These are phyloP conservation scores for Aureobasidium vineae DNA, from an alignment of 2,329 filamentous ascomycete species.

Conservation along the genomic window DNA sequence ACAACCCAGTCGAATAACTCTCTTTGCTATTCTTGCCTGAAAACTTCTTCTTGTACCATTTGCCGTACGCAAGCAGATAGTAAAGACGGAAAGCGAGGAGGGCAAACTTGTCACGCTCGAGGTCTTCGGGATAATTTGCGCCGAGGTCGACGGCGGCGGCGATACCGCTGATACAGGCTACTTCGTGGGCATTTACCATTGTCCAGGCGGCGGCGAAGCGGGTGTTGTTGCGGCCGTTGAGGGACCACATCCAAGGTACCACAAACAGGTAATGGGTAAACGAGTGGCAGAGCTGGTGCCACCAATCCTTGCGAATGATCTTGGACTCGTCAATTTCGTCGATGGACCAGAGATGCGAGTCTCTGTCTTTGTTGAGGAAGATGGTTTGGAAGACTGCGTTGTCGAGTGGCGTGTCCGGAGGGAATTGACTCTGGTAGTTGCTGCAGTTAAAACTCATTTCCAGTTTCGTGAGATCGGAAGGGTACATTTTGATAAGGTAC, in stretches of 20 bases:
- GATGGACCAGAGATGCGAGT: constrained; percentile 58
- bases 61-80: constrained; percentile 60
- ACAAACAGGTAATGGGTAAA: constrained; percentile 64
- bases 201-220: constrained; percentile 67
- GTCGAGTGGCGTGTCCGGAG: constrained; percentile 52
- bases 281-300: constrained; percentile 64
- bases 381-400: constrained; percentile 70
- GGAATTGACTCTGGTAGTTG: constrained; percentile 74
- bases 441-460: constrained; percentile 58
- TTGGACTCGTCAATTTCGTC: constrained; percentile 59
- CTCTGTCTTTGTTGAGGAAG: constrained; percentile 59
- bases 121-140: constrained; percentile 60
- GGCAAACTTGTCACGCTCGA: constrained; percentile 62
- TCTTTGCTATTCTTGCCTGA: constrained; percentile 49
- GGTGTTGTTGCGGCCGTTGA: constrained; percentile 64
- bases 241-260: constrained; percentile 69
- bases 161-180: constrained; percentile 68
- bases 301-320: constrained; percentile 64
- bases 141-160: constrained; percentile 68
- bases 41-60: constrained; percentile 55
- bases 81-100: constrained; percentile 61
- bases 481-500: constrained; percentile 64
- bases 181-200: constrained; percentile 67
- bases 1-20: constrained; percentile 57
- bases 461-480: constrained; percentile 54